Evolutionary conservation across 2,329 filamentous ascomycete species (phyloP).

Genomic region (Keithomyces neogunnii): DNA sequence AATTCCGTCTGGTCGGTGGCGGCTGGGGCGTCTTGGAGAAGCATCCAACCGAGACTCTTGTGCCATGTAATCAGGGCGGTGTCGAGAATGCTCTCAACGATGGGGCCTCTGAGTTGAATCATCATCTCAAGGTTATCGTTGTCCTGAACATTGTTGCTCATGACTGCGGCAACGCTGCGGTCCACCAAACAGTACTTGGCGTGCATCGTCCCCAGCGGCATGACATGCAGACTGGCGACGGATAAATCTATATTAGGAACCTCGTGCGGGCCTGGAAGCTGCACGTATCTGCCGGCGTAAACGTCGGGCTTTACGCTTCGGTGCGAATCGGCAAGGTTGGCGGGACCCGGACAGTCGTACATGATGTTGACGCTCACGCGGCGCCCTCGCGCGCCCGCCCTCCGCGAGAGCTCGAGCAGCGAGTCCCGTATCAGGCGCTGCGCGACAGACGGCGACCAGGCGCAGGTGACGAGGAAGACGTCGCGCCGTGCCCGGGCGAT

Average conservation of each 20-base stretch:
- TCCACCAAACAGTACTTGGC: slow-evolving; percentile 73
- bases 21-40: background rate
- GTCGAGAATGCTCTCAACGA: slow-evolving; percentile 70
- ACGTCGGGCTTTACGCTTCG: slow-evolving; percentile 48
- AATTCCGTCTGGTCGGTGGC: too few species aligned
- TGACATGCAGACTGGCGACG: slow-evolving; percentile 64
- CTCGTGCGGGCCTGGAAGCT: slow-evolving; percentile 53
- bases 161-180: slow-evolving; percentile 58
- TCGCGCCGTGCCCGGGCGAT: slow-evolving; percentile 66
- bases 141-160: slow-evolving; percentile 73
- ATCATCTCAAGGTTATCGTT: slow-evolving; percentile 81
- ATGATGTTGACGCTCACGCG: slow-evolving; percentile 63
- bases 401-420: slow-evolving; percentile 57
- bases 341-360: slow-evolving; percentile 61
- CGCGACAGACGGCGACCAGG: slow-evolving; percentile 63
- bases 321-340: slow-evolving; percentile 59
- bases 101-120: slow-evolving; percentile 64
- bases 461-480: slow-evolving; percentile 67
- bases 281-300: slow-evolving; percentile 49
- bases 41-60: slow-evolving; percentile 34
- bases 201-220: slow-evolving; percentile 67
- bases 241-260: slow-evolving; percentile 65
- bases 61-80: slow-evolving; percentile 67
- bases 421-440: slow-evolving; percentile 60
- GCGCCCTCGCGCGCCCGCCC: slow-evolving; percentile 48